Evolutionary conservation across 1,284 basidiomycete species (phyloP), one percentile per base, ranked within the genome.

Genomic region (Cryptococcus sp.): DNA sequence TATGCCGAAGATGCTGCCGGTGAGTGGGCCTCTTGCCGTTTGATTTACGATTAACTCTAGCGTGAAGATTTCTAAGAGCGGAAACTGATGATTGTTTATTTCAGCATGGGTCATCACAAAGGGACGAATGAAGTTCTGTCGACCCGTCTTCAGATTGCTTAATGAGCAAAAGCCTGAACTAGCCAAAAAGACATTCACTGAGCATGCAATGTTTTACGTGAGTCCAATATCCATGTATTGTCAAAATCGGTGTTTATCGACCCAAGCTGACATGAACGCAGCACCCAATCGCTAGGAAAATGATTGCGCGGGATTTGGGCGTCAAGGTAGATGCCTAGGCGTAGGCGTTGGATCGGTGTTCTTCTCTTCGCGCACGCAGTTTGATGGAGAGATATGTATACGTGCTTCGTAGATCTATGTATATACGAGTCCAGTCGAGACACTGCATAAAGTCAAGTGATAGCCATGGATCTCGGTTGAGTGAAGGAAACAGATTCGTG

Each of bases 91-190:
- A 6, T 26, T 43, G 11, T 34, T 37, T 1, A 20, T 13, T 29
- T 13, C 53, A 78, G 76, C 57, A 23, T 83, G 81, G 81, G 81
- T 83, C 25, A 67, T 72, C 40, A 75, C 72, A 57, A 79, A 80
- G 64, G 81, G 81, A 1, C 68, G 81, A 54, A 79, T 80, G 78
- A 79, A 79, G 73, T 82, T 80, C 72, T 80, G 79, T 62, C 67
- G 76, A 57, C 67, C 78, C 55, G 70, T 80, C 55, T 83, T 77
- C 71, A 66, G 79, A 20, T 72, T 80, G 13, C 61, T 83, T 40
- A 74, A 75, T 70, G 72, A 76, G 57, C 79, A 81, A 47, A 72
- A 74, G 26, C 79, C 79, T 1, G 78, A 79, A 19, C 62, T 82
- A 38, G 81, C 81, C 8, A 72, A 70, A 49, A 76, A 78, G 69